Conservation (phyloP, 2,329 filamentous ascomycete genomes). For the Nakataea oryzae region DNA sequence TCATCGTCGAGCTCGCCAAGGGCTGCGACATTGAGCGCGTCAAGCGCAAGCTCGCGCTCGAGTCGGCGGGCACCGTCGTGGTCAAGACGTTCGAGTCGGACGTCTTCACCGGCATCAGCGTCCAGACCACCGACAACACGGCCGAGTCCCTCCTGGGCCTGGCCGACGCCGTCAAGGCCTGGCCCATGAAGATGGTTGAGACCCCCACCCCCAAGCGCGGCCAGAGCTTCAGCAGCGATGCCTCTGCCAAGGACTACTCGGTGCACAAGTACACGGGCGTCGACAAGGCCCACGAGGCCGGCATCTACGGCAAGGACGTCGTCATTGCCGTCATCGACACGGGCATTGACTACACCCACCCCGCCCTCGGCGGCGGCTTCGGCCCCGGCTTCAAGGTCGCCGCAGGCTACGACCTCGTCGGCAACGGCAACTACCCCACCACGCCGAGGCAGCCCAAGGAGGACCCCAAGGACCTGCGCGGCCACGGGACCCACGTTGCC, state of each 20-base stretch:
- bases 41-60: background rate
- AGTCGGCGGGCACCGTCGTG: background rate
- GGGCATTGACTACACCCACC: conserved; percentile 11
- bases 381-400: conserved; percentile 12
- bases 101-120: background rate
- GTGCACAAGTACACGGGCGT: conserved; percentile 12
- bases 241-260: conserved; percentile 9
- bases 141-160: background rate
- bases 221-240: conserved; percentile 10
- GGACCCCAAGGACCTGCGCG: conserved; percentile 12
- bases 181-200: background rate
- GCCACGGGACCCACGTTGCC: conserved; percentile 16
- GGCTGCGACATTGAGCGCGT: background rate
- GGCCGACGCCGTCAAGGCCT: background rate
- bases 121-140: conserved; percentile 3
- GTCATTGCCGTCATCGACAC: conserved; percentile 12
- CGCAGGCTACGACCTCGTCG: conserved; percentile 14
- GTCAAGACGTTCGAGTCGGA: background rate
- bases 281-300: conserved; percentile 10
- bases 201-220: background rate
- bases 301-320: conserved; percentile 9
- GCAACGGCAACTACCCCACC: conserved; percentile 6
- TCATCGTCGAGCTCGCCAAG: background rate
- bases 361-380: conserved; percentile 16
- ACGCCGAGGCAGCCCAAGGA: conserved; percentile 8